Percentiles rank a stretch among this genome's conserved stretches.
Conservation (phyloP, 2,329 filamentous ascomycete genomes). For the Pyricularia sp. region DNA sequence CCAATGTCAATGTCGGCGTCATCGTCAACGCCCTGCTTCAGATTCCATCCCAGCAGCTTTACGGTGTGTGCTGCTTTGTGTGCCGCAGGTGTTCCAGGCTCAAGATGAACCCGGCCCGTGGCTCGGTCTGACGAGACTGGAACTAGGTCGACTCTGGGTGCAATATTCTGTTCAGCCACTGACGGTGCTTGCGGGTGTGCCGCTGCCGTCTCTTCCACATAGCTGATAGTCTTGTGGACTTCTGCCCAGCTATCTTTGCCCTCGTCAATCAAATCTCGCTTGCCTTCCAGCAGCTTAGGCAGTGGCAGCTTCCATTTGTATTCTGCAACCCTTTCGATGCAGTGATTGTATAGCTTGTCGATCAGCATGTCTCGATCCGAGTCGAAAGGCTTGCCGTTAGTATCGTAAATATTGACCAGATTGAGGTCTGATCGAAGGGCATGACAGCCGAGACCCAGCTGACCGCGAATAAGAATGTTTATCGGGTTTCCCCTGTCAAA, state of each 20-base stretch:
- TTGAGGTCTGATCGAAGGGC: conserved; percentile 62
- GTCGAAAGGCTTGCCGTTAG: conserved; percentile 68
- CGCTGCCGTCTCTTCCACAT: conserved; percentile 61
- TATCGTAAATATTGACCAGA: conserved; percentile 68
- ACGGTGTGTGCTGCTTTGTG: conserved; percentile 70
- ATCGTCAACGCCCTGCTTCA: conserved; percentile 54
- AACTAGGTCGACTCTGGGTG: conserved; percentile 45
- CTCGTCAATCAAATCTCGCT: conserved; percentile 70
- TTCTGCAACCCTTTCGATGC: conserved; percentile 81
- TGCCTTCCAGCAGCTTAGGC: conserved; percentile 68
- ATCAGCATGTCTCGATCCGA: conserved; percentile 69
- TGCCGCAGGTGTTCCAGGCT: conserved; percentile 59
- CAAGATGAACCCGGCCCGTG: conserved; percentile 64
- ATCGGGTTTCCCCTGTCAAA: conserved; percentile 94
- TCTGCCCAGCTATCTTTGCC: conserved; percentile 70
- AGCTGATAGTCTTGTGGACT: conserved; percentile 60
- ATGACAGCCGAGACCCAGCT: conserved; percentile 81
- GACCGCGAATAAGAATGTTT: conserved; percentile 82
- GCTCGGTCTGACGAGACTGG: conserved; percentile 58
- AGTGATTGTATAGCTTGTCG: conserved; percentile 90
- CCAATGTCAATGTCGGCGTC: conserved; percentile 65
- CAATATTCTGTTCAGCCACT: conserved; percentile 44
- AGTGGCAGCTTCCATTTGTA: conserved; percentile 73
- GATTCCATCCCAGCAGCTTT: conserved; percentile 70
- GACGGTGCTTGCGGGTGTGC: conserved; percentile 46